Evolutionary conservation across 495 filamentous ascomycete genomes (phyloP), one percentile per base, ranked within the genome.

Genomic region (Massariosphaeria phaeospora): DNA sequence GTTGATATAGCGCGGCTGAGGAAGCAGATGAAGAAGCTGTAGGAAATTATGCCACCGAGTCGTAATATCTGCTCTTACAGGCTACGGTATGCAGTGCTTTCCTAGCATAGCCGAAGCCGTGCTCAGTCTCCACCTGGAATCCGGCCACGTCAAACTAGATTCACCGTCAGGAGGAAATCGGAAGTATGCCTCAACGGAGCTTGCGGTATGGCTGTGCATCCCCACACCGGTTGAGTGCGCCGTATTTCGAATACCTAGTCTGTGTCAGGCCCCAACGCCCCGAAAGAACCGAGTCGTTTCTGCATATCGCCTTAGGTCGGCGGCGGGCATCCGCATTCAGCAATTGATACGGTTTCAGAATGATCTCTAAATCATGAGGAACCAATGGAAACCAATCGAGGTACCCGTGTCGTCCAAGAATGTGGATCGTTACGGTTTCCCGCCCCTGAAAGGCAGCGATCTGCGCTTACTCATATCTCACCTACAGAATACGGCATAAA

Each of bases 21-120:
- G 48, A 72, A 72, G 51, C 52, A 53, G 17, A 52, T 72, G 13
- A 55, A 54, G 57, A 70, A 66, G 55, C 33, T 55, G 24, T 45
- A 49, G 31, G 31, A 5, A 5, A 20, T 50, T 26, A 11, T 42
- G 18, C 31, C 18, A 24, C 17, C 7, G 21, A 20, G 20, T 33
- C 13, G 21, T 27, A 39, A 35, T 39, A 17, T n/a, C 4, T 40
- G 2, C 10, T 39, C 25, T 18, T 33, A 20, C n/a, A 4, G 8
- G 46, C 20, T 48, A 17, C 8, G 30, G 12, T 24, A 2, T n/a
- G 8, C 46, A 17, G 30, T 7, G 20, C 17, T 33, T 27, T 23
- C 8, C 26, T 9, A n/a, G 23, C 3, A 39, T 38, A n/a, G n/a
- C n/a, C n/a, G n/a, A n/a, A n/a, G n/a, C n/a, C n/a, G n/a, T n/a